phyloP scores from a whole-genome alignment of 257 asterid genomes.

The Verbascum thapsus region DNA sequence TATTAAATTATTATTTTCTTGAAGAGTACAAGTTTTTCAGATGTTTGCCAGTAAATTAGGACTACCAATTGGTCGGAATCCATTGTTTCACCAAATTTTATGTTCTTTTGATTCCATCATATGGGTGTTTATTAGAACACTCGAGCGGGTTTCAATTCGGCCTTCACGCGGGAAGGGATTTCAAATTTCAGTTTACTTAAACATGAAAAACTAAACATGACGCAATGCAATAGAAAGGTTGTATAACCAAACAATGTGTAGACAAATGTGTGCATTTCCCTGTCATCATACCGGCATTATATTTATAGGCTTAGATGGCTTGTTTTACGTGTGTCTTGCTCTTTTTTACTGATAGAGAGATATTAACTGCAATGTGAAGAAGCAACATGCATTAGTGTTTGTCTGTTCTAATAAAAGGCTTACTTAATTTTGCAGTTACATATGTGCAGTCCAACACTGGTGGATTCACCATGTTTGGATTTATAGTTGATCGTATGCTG shows the following conservation, averaged over 20 bases:
- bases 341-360: no score
- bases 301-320: constrained; percentile 1
- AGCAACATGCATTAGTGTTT: no score
- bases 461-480: constrained; percentile 82
- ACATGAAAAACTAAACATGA: neutral
- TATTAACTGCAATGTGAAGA: no score
- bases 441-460: constrained; percentile 81
- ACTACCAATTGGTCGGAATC: neutral
- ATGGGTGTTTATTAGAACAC: neutral
- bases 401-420: neutral
- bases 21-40: neutral
- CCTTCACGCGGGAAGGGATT: neutral
- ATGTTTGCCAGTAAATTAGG: neutral
- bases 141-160: neutral
- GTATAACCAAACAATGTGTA: neutral
- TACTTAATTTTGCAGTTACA: constrained; percentile 54
- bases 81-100: neutral
- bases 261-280: neutral
- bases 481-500: constrained; percentile 77
- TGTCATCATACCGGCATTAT: neutral
- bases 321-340: neutral
- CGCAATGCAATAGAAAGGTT: neutral
- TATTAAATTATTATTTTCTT: neutral
- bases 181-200: neutral
- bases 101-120: neutral